Evolutionary conservation across 1,139 yeast species (phyloP).

Genomic region (Saccharomycopsis phalli): DNA sequence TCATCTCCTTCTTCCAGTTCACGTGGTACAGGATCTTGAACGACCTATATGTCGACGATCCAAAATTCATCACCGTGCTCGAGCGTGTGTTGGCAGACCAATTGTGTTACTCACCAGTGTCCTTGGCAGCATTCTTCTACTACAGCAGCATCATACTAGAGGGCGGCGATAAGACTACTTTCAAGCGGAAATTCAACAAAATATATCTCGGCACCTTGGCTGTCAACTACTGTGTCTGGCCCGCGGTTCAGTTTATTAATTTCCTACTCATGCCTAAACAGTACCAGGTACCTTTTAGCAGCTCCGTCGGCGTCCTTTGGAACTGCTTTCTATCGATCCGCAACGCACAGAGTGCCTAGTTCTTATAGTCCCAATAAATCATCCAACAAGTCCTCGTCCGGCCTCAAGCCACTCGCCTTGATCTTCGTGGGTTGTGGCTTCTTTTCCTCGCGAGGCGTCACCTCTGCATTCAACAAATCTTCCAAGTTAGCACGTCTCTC

Average conservation of each 20-base stretch:
- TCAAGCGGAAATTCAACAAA: slow-evolving; percentile 52
- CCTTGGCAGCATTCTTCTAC: slow-evolving; percentile 70
- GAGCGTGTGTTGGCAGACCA: slow-evolving; percentile 88
- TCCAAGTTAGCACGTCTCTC: slow-evolving; percentile 3
- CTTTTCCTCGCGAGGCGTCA: background rate
- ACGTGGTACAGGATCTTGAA: slow-evolving; percentile 85
- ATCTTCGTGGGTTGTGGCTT: background rate
- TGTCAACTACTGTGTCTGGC: slow-evolving; percentile 86
- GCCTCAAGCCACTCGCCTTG: background rate
- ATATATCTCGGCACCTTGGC: slow-evolving; percentile 70
- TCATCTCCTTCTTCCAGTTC: slow-evolving; percentile 75
- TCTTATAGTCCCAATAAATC: slow-evolving; percentile 15
- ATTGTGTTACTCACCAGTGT: slow-evolving; percentile 77
- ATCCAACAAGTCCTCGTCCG: slow-evolving; percentile 13
- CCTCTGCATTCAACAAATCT: slow-evolving; percentile 1
- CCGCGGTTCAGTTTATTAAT: slow-evolving; percentile 84
- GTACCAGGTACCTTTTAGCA: slow-evolving; percentile 85
- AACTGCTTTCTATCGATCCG: slow-evolving; percentile 81
- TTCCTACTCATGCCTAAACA: slow-evolving; percentile 71
- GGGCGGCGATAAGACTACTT: slow-evolving; percentile 57
- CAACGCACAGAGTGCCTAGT: slow-evolving; percentile 33
- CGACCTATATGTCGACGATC: slow-evolving; percentile 67
- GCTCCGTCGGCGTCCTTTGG: slow-evolving; percentile 87
- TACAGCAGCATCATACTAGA: slow-evolving; percentile 81
- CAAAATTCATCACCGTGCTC: slow-evolving; percentile 71